These are phyloP conservation scores for Plantago lanceolata DNA, from an alignment of 305 asterid species.

Conservation along the genomic window DNA sequence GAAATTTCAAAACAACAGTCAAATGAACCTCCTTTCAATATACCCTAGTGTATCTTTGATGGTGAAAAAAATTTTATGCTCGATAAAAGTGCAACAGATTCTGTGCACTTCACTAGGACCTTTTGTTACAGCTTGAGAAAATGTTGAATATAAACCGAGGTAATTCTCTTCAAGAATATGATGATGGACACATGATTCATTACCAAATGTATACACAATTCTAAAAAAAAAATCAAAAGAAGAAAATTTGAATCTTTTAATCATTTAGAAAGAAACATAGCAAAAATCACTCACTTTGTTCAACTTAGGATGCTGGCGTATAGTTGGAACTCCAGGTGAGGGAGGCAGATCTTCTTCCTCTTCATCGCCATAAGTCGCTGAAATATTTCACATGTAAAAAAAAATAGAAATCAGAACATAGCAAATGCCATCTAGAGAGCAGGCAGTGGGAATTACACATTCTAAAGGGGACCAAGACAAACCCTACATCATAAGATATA, in stretches of 20 bases:
- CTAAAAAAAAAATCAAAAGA: not conserved
- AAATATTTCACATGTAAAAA: slow-evolving; percentile 25
- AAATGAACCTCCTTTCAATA: no score
- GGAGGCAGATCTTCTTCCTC: slow-evolving; percentile 39
- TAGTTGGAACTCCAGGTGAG: slow-evolving; percentile 41
- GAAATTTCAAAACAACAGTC: no score
- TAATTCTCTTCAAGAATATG: no score
- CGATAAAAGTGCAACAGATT: no score
- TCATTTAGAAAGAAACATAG: slow-evolving; percentile 3
- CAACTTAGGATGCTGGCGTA: slow-evolving; percentile 40
- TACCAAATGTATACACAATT: not conserved
- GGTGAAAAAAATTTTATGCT: no score
- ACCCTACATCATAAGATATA: no score
- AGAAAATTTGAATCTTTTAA: not conserved
- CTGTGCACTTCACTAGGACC: no score
- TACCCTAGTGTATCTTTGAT: no score
- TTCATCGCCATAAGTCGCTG: slow-evolving; percentile 39
- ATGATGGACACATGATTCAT: no score
- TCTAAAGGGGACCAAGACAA: not conserved
- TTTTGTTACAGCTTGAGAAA: no score
- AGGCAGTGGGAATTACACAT: not conserved
- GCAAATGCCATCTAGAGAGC: slow-evolving; percentile 11
- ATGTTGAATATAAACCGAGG: no score
- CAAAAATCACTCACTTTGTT: slow-evolving; percentile 40
- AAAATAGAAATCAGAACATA: slow-evolving; percentile 18